A percentile compares a stretch with the other conserved stretches of the same genome.
phyloP scores from a whole-genome alignment of 176 grass and related monocot species.

The Metroxylon sagu region DNA sequence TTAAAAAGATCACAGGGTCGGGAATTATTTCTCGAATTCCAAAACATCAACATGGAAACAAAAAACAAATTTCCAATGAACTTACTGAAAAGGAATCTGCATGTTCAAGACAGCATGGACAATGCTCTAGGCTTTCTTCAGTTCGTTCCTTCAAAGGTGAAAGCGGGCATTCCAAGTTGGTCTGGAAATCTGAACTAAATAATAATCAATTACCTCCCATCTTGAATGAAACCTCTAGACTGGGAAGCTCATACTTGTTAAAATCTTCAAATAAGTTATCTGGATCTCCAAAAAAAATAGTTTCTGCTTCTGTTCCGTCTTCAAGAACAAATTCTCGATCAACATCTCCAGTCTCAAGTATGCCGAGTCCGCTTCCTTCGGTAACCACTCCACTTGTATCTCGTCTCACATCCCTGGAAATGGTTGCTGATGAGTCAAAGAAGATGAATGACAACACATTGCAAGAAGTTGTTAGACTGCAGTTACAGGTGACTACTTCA shows the following conservation, averaged over 20 bases:
- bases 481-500: constrained; percentile 29
- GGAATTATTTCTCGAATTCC: constrained; percentile 18
- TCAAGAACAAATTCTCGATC: constrained; percentile 34
- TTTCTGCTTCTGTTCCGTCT: constrained; percentile 44
- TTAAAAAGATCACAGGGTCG: constrained; percentile 20
- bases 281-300: constrained; percentile 40
- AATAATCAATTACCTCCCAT: constrained; percentile 28
- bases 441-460: constrained; percentile 30
- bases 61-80: constrained; percentile 30
- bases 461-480: constrained; percentile 44
- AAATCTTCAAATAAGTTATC: constrained; percentile 25
- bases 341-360: constrained; percentile 27
- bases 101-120: constrained; percentile 22
- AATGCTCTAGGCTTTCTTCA: constrained; percentile 38
- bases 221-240: constrained; percentile 11
- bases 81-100: constrained; percentile 25
- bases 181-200: not conserved
- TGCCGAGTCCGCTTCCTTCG: constrained; percentile 25
- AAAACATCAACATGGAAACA: constrained; percentile 25
- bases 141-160: constrained; percentile 35
- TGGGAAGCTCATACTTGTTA: constrained; percentile 25
- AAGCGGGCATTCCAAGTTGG: constrained; percentile 13
- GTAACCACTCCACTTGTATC: constrained; percentile 13
- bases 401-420: constrained; percentile 26
- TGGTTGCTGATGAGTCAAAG: constrained; percentile 15